Evolutionary conservation across 2,329 filamentous ascomycete species (phyloP), one percentile per base, ranked within the genome.

Genomic region (Sclerotinia sclerotiorum): DNA sequence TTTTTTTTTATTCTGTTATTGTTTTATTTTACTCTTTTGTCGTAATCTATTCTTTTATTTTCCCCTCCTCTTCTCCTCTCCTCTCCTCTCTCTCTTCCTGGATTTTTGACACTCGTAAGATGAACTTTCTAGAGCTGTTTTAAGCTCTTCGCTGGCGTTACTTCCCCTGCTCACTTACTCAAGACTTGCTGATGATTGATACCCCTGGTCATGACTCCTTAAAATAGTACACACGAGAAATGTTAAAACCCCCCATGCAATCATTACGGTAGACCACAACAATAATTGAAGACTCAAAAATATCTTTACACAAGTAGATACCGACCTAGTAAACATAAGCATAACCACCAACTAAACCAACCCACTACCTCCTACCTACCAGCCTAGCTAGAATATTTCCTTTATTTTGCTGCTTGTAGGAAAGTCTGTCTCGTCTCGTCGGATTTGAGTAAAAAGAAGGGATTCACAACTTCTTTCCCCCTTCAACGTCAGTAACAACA

Each of bases 391-490:
- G 11, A 46, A 13, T 46, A 49, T 56, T 57, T 48, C 57, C 57
- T 19, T 61, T 32, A 3, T 8, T 27, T 39, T 39, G 54, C 54
- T 48, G 35, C 35, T 35, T 61, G 6, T 24, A 51, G 29, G 24
- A 49, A 49, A 46, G 60, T 63, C 27, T 21, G 11, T 39, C 35
- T 39, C 1, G 35, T 39, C 35, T 39, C 11, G n/a, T 63, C 56
- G 39, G 32, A 56, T 55, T 44, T n/a, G 29, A 39, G 35, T 32
- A 29, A 24, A 42, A 44, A 32, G 35, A 56, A 65, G 49, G 52
- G 49, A 65, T 65, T 65, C 62, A 65, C 52, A 58, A 35, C 39
- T 39, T 57, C n/a, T 49, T 24, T 32, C 6, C 58, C 58, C 46
- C 29, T 39, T 24, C 7, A 35, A 62, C 58, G 49, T 35, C 58